Conservation (phyloP, 495 filamentous ascomycete genomes). For the Penicillium fimorum region DNA sequence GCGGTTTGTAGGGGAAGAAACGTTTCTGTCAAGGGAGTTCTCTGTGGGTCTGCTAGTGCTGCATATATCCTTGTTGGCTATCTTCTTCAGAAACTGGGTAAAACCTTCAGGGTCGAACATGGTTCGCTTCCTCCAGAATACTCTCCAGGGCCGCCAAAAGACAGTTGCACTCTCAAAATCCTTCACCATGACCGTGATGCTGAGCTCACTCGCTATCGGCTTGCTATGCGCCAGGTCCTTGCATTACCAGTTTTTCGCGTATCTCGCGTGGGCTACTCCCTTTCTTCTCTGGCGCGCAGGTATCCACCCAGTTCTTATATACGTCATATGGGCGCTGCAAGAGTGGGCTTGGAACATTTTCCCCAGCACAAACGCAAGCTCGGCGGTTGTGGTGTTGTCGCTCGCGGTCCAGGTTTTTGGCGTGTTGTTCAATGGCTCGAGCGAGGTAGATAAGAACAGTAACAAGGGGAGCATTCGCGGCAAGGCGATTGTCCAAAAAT, state of each 20-base stretch:
- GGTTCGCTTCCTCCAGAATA: slow-evolving; percentile 48
- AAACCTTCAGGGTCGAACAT: slow-evolving; percentile 48
- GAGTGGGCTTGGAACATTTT: slow-evolving; percentile 98
- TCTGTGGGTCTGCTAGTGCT: slow-evolving; percentile 63
- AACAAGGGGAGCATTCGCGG: slow-evolving; percentile 8
- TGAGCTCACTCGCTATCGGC: slow-evolving; percentile 79
- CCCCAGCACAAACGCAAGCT: slow-evolving; percentile 84
- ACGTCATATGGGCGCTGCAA: slow-evolving; percentile 74
- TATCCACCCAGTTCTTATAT: slow-evolving; percentile 69
- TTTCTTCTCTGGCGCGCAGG: slow-evolving; percentile 85
- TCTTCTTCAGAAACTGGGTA: slow-evolving; percentile 62
- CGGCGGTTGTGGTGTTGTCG: slow-evolving; percentile 68
- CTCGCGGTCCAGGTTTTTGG: slow-evolving; percentile 62
- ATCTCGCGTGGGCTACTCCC: slow-evolving; percentile 87
- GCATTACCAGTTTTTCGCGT: slow-evolving; percentile 97
- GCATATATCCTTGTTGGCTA: slow-evolving; percentile 63
- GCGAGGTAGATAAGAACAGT: slow-evolving; percentile 19
- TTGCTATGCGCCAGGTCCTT: slow-evolving; percentile 87
- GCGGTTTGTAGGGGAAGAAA: slow-evolving; percentile 82
- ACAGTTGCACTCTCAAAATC: slow-evolving; percentile 61
- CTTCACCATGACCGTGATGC: slow-evolving; percentile 74
- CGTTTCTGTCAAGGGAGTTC: slow-evolving; percentile 75
- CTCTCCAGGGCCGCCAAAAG: slow-evolving; percentile 53
- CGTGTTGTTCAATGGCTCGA: slow-evolving; percentile 28
- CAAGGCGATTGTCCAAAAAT: slow-evolving; percentile 28